These are phyloP conservation scores for Macrocybe gigantea DNA, from an alignment of 768 basidiomycete genomes.

Conservation along the genomic window DNA sequence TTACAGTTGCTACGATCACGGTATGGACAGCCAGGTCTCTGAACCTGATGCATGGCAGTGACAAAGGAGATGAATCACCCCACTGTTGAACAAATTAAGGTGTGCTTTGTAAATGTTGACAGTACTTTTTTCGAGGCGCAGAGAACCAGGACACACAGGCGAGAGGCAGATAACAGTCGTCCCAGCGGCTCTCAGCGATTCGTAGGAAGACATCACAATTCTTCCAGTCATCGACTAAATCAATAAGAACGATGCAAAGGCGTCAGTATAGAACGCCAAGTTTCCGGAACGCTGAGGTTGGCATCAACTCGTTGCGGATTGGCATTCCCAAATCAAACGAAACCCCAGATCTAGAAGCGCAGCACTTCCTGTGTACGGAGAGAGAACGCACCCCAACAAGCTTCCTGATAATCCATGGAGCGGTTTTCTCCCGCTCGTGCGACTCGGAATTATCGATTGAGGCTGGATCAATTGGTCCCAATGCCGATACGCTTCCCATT, in stretches of 20 bases:
- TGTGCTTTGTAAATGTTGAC: neutral
- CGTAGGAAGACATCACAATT: conserved; percentile 60
- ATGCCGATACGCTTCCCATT: too few relatives aligned
- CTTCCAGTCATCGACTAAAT: conserved; percentile 53
- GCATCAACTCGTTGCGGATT: neutral
- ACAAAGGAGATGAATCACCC: conserved; percentile 59
- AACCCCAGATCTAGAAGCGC: too few relatives aligned
- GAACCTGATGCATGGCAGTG: conserved; percentile 61
- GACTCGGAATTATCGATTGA: conserved; percentile 25
- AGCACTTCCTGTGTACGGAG: too few relatives aligned
- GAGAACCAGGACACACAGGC: conserved; percentile 33
- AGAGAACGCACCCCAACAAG: conserved; percentile 49
- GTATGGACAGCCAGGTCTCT: conserved; percentile 57
- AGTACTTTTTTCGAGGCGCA: neutral
- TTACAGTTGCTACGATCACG: conserved; percentile 55
- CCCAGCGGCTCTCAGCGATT: conserved; percentile 54
- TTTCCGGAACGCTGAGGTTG: neutral
- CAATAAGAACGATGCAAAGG: neutral
- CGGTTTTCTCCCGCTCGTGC: conserved; percentile 47
- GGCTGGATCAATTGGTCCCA: conserved; percentile 38
- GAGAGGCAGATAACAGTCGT: conserved; percentile 56
- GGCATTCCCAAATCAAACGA: neutral
- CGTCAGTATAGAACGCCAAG: too few relatives aligned
- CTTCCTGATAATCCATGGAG: conserved; percentile 61
- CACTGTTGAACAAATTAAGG: conserved; percentile 28